Evolutionary conservation across 768 basidiomycete genomes (phyloP).

Genomic region (Suillus luteus): DNA sequence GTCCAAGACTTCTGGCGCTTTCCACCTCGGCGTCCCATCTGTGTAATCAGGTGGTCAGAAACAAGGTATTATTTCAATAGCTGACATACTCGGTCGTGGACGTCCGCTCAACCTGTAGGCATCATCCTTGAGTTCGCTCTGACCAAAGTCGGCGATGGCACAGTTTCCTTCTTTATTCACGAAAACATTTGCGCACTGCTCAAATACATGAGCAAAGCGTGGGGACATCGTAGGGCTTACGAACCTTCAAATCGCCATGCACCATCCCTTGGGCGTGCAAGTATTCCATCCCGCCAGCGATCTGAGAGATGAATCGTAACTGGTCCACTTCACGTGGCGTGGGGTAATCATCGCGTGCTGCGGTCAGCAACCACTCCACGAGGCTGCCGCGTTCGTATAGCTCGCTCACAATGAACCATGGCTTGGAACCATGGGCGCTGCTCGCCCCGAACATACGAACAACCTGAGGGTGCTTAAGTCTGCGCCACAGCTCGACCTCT

Average conservation of each 20-base stretch:
- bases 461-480: slow-evolving; percentile 67
- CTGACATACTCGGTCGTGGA: slow-evolving; percentile 45
- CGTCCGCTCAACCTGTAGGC: slow-evolving; percentile 61
- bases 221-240: slow-evolving; percentile 13
- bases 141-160: slow-evolving; percentile 81
- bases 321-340: slow-evolving; percentile 35
- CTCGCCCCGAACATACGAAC: slow-evolving; percentile 78
- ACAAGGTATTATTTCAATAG: background rate
- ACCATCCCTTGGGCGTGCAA: slow-evolving; percentile 67
- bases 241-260: slow-evolving; percentile 82
- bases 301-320: slow-evolving; percentile 67
- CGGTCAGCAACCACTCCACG: slow-evolving; percentile 53
- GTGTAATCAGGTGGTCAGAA: slow-evolving; percentile 4
- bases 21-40: slow-evolving; percentile 74
- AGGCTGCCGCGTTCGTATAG: slow-evolving; percentile 69
- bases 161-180: slow-evolving; percentile 67
- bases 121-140: slow-evolving; percentile 78
- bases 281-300: slow-evolving; percentile 82
- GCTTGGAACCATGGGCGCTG: slow-evolving; percentile 64
- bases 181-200: slow-evolving; percentile 71
- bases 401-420: slow-evolving; percentile 81
- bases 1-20: slow-evolving; percentile 64
- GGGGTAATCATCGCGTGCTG: slow-evolving; percentile 10
- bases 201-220: background rate
- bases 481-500: slow-evolving; percentile 74